Evolutionary conservation across 306 rosid genomes (phyloP).

Genomic region (Prunus dulcis): DNA sequence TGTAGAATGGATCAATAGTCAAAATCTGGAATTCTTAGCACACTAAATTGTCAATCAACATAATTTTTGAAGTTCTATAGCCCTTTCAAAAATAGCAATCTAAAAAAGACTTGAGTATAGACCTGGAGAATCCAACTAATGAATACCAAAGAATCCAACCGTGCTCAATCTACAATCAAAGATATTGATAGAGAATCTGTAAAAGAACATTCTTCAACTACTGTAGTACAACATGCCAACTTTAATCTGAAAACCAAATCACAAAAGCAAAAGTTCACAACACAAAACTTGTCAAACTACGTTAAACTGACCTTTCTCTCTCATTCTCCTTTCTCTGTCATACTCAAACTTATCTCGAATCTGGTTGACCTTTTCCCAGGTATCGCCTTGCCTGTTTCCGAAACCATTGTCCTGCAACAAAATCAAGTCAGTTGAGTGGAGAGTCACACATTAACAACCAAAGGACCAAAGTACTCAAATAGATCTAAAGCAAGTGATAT

Average conservation of each 20-base stretch:
- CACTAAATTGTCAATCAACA: neutral
- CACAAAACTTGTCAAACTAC: neutral
- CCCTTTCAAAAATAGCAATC: neutral
- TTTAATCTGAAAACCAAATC: neutral
- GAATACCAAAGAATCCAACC: neutral
- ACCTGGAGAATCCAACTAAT: neutral
- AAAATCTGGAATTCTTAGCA: neutral
- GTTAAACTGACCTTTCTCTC: constrained; percentile 69
- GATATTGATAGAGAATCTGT: neutral
- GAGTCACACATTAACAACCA: constrained; percentile 2
- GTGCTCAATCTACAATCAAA: neutral
- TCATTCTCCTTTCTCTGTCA: constrained; percentile 89
- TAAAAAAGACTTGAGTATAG: neutral
- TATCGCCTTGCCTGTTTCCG: constrained; percentile 49
- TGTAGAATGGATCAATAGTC: neutral
- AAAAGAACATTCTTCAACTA: constrained; percentile 4
- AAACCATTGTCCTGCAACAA: constrained; percentile 60
- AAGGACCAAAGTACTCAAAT: neutral
- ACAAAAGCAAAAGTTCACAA: neutral
- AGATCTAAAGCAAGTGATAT: neutral
- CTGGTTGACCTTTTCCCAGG: constrained; percentile 63
- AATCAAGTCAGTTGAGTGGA: constrained; percentile 25
- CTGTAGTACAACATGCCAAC: neutral
- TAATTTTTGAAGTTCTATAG: neutral
- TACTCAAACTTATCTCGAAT: constrained; percentile 88